Percentiles rank a stretch among this genome's conserved stretches.
Evolutionary conservation across 805 yeast species (phyloP).

Genomic region (Clavispora carvajalis): DNA sequence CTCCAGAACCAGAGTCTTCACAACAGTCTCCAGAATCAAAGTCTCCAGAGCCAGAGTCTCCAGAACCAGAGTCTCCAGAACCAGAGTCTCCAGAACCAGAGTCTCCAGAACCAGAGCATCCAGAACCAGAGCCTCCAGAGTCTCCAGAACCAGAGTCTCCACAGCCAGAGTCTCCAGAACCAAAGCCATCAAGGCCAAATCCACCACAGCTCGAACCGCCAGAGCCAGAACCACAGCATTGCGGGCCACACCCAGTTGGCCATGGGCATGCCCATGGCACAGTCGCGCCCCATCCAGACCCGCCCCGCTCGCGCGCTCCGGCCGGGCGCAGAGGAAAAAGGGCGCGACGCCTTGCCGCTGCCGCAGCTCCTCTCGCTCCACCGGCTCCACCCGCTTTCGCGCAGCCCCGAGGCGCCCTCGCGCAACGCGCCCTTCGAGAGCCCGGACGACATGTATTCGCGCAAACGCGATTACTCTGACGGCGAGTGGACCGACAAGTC

Average conservation of each 20-base stretch:
- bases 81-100: not conserved
- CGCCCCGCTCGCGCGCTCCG: not conserved
- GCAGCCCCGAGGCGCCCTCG: not conserved
- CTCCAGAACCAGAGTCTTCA: too few relatives aligned
- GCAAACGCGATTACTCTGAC: constrained; percentile 2
- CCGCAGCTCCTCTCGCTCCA: constrained; percentile 4
- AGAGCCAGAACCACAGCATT: not conserved
- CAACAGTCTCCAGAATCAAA: too few relatives aligned
- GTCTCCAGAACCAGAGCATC: not conserved
- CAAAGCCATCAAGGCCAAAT: too few relatives aligned
- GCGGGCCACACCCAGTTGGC: not conserved
- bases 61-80: not conserved
- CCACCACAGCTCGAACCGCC: not conserved
- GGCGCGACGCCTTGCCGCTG: constrained; percentile 1
- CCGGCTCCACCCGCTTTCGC: constrained; percentile 3
- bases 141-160: not conserved
- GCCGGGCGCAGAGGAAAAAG: not conserved
- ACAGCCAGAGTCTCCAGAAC: not conserved
- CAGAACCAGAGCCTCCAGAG: not conserved
- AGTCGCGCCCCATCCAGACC: not conserved
- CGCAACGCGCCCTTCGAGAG: not conserved
- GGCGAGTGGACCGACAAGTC: constrained; percentile 6
- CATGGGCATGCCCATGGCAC: not conserved
- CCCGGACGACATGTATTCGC: constrained; percentile 3
- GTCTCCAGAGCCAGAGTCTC: not conserved